Evolutionary conservation across 192 early-diverging fungal genomes (phyloP), one percentile per base, ranked within the genome.

Genomic region (Coemansia umbellata): DNA sequence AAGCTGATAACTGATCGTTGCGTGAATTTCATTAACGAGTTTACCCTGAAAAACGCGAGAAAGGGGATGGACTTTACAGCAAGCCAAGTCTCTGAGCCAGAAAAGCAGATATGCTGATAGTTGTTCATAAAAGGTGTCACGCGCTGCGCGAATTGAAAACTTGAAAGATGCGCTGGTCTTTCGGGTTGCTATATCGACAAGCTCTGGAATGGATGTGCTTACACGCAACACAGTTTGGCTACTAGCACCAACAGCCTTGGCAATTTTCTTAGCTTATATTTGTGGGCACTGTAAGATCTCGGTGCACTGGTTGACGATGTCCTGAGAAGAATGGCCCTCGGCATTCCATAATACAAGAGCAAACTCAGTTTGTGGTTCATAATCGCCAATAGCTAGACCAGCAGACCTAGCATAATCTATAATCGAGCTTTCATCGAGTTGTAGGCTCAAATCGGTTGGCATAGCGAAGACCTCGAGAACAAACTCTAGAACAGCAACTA

Each of bases 291-390:
- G 66, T 19, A 87, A 84, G 17, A 88, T 86, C 21, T 80, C 77
- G 22, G 76, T 80, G 51, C 94, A 84, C 54, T 87, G 84, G 40
- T 86, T 83, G 31, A 99, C 94, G 37, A 95, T 94, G 52, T 94
- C 89, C 30, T 89, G 81, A 64, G 92, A 97, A 8, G 90, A 91
- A 63, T 99, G 97, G 9, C 84, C 78, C 58, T 99, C 94, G 69
- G 97, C 97, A 66, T 99, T 99, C 95, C 95, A 99, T 27, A 97
- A 82, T 17, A 97, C 81, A 42, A 84, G 81, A 0, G 87, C 87
- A 66, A 83, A 91, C 21, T 81, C 60, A 59, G 78, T 78, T 30
- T 78, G 83, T 28, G 31, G 51, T 31, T 83, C 81, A 27, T 63
- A 43, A 22, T 85, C 81, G 11, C 76, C 74, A 18, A 70, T 69